Evolutionary conservation across 2,329 filamentous ascomycete species (phyloP).

Genomic region (Pseudopyrenochaeta lycopersici): DNA sequence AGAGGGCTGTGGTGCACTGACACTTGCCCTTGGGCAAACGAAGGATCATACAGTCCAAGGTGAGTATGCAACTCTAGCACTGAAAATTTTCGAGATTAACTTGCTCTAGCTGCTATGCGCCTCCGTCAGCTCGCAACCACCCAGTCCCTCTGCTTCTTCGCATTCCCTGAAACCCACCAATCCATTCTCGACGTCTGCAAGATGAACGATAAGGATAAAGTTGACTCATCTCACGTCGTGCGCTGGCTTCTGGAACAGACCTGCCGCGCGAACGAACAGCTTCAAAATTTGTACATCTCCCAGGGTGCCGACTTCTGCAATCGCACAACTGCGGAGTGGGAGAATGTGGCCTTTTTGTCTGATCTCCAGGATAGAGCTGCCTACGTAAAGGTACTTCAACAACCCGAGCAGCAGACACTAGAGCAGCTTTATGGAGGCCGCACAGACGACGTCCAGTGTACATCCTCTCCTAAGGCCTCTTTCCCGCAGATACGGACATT

Average conservation of each 20-base stretch:
- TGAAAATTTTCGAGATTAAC: background rate
- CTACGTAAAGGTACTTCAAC: background rate
- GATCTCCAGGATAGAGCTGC: background rate
- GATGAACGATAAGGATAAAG: background rate
- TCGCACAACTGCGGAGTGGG: background rate
- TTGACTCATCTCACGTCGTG: background rate
- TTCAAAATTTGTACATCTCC: background rate
- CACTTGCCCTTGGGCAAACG: slow-evolving; percentile 56
- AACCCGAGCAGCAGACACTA: background rate
- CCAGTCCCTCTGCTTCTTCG: background rate
- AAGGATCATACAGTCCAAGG: slow-evolving; percentile 59
- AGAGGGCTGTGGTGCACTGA: background rate
- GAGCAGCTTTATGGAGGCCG: background rate
- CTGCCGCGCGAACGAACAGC: background rate
- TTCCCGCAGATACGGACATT: too few species aligned
- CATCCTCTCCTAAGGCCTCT: background rate
- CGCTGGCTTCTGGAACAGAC: background rate
- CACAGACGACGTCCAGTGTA: background rate
- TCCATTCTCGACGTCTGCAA: background rate
- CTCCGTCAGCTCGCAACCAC: background rate
- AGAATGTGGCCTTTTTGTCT: background rate
- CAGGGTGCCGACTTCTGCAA: background rate
- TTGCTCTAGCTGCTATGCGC: background rate
- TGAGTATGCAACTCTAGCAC: too few species aligned
- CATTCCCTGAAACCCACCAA: background rate